These are phyloP conservation scores for Pistacia integerrima DNA, from an alignment of 345 rosid genomes.

Conservation along the genomic window DNA sequence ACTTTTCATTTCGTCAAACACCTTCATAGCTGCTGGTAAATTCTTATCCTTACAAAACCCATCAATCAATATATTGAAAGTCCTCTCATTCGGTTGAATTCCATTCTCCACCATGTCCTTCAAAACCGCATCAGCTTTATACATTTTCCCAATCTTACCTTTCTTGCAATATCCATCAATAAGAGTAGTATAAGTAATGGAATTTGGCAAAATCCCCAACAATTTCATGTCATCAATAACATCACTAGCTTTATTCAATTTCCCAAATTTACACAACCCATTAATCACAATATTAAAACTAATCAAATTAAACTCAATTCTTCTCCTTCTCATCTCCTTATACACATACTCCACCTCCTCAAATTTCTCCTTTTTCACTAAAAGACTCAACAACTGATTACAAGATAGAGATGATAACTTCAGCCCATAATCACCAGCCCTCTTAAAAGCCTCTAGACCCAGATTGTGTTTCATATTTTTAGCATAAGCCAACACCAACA, in stretches of 20 bases:
- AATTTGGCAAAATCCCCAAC: constrained; percentile 51
- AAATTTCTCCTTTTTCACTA: constrained; percentile 49
- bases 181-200: constrained; percentile 65
- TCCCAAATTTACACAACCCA: constrained; percentile 73
- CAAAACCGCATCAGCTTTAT: constrained; percentile 67
- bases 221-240: constrained; percentile 71
- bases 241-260: constrained; percentile 66
- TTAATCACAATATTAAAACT: constrained; percentile 63
- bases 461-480: constrained; percentile 42
- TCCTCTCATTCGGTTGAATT: constrained; percentile 50
- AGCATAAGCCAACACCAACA: constrained; percentile 64
- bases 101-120: constrained; percentile 64
- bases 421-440: constrained; percentile 72
- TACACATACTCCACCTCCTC: constrained; percentile 60
- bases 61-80: constrained; percentile 76
- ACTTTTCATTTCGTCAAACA: constrained; percentile 69
- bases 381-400: constrained; percentile 70
- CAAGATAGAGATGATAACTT: constrained; percentile 67
- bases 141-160: constrained; percentile 69
- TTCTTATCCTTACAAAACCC: constrained; percentile 83
- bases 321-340: constrained; percentile 69
- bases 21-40: constrained; percentile 48
- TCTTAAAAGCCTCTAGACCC: constrained; percentile 73
- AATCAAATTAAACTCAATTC: constrained; percentile 41
- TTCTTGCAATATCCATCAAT: constrained; percentile 73